Evolutionary conservation across 805 yeast species (phyloP), one percentile per base, ranked within the genome.

Genomic region (Spathaspora passalidarum): DNA sequence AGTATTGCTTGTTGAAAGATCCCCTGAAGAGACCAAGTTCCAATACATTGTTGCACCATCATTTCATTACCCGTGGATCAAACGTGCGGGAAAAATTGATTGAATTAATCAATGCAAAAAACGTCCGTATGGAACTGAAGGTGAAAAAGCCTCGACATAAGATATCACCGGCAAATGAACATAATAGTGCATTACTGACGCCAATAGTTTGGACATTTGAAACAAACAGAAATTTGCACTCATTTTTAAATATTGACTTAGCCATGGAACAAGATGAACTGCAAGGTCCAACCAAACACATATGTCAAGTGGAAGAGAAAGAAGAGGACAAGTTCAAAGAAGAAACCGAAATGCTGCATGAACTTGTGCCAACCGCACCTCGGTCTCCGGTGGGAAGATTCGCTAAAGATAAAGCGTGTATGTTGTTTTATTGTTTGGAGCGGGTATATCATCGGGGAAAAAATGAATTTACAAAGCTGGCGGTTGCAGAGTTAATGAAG

Each of bases 11-110:
- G 48, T 63, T 74, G 17, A 88, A 84, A 61, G 79, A 81, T 49
- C 94, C 96, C 1, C 50, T 50, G 2, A 59, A 69, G 46, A 74
- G 98, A 51, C 90, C 92, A 0, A 62, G 79, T 14, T 87, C 92
- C 0, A 49, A 60, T 0, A 65, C 68, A 11, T 68, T 94, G 40
- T 65, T 87, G 47, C 74, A 73, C 38, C 76, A 75, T 41, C 71
- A 72, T 42, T 84, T 84, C 56, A 64, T 86, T 16, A 70, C 66
- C 40, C 57, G 60, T 36, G 55, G 62, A 16, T 11, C 9, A 9
- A 40, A 32, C 26, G 36, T 34, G 9, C 21, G 39, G 18, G 36
- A 40, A 22, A 35, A 18, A 5, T 41, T 47, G 11, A 17, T 21
- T 5, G 40, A 25, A 10, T 38, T 43, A 21, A 47, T 47, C 23